Evolutionary conservation across 805 yeast genomes (phyloP), one percentile per base, ranked within the genome.

Genomic region (Metschnikowia kunwiensis): DNA sequence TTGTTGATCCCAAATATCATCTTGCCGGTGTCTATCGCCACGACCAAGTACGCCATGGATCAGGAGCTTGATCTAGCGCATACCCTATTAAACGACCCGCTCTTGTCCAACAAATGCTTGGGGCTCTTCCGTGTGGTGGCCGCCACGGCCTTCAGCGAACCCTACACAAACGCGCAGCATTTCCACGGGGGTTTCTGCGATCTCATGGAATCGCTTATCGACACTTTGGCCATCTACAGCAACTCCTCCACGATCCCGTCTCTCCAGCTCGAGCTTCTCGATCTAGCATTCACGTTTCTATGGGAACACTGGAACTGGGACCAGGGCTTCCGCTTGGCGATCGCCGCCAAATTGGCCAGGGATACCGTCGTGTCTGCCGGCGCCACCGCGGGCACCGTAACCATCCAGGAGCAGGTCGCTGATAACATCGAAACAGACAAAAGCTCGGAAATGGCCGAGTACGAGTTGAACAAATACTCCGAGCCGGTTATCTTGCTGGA

Each of bases 231-330:
- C 7, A 32, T 45, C n/a, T 36, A 29, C 19, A 34, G 35, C 19
- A 22, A 18, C 24, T 14, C 44, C 8, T 25, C 26, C 14, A 12
- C 32, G 4, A 29, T 20, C 20, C 44, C 44, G 10, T 34, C 37
- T 10, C 40, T 42, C 3, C 49, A 42, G 23, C 30, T 30, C 5
- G 25, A 33, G 23, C 39, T 45, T 19, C 32, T 42, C 14, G 49
- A 47, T 24, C 15, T 47, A 19, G 45, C 42, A 1, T 26, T 27
- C 9, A 31, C 42, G 8, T 36, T 44, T 16, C 23, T 30, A 7
- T 47, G 51, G 51, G 45, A 40, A 14, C 51, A 47, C 23, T 47
- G 51, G 51, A 34, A 42, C 20, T 38, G 39, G 34, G 38, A 36
- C 4, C 25, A 32, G 32, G 34, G 41, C 17, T 24, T 27, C 5